Evolutionary conservation across 305 asterid genomes (phyloP), one percentile per base, ranked within the genome.

Genomic region (Fraxinus velutina): DNA sequence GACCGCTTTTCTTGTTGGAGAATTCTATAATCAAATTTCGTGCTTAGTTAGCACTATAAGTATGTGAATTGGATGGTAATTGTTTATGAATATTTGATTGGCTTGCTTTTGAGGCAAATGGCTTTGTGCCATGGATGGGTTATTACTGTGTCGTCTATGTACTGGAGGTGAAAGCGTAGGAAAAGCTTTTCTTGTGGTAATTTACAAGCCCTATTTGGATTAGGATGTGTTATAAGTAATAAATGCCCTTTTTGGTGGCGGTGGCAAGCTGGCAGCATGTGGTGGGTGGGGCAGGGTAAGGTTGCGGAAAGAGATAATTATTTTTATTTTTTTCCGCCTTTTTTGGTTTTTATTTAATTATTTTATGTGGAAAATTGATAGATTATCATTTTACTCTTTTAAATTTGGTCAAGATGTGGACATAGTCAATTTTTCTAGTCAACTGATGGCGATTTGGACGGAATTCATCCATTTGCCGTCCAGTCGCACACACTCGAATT

Each of bases 41-140:
- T 42, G 50, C 50, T 42, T 42, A 42, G 50, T 42, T 42, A 42
- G 50, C 50, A 42, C 50, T 42, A 42, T 39, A 10, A 42, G 52
- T 42, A 42, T 42, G 52, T 42, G 52, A 42, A 42, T 42, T 42
- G 52, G 52, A 42, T 42, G 2, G 52, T 42, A 42, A 42, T 42
- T 42, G 15, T 42, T 2, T 42, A 10, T 42, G n/a, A 42, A 42
- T 42, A 42, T 42, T 42, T 42, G 52, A 92, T 86, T 0, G 88
- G 82, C 79, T 87, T 90, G 19, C 89, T 90, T 50, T 84, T 76
- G 5, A 91, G 64, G 87, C 97, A 93, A 27, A 92, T 94, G 72
- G 91, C 92, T 33, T 79, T 80, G 82, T 50, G 75, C 94, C 91
- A 93, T 6, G 94, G 95, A 27, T 86, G 93, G 22, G 73, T 36